phyloP scores from a whole-genome alignment of 106 monocot genomes.

The Iris macrosiphon region DNA sequence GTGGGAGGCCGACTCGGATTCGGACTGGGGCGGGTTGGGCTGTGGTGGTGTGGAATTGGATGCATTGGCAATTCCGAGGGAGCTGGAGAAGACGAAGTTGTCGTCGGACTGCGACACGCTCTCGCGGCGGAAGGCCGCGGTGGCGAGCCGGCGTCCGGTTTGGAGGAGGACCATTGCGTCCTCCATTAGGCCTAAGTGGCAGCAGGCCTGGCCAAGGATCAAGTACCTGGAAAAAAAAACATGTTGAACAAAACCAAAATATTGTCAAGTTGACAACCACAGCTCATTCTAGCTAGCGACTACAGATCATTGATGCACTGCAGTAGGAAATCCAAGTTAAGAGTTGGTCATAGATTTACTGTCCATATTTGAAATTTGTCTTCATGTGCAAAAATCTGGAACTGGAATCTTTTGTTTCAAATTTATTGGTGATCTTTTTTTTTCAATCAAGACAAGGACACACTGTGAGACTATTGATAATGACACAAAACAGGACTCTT shows the following conservation, averaged over 20 bases:
- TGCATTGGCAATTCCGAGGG: background rate
- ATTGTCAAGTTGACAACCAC: no score
- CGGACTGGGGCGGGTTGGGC: conserved; percentile 13
- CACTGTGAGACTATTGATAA: no score
- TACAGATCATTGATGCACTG: background rate
- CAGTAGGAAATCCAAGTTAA: no score
- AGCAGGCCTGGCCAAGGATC: conserved; percentile 79
- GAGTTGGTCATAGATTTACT: no score
- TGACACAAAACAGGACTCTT: no score
- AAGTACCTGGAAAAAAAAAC: conserved; percentile 46
- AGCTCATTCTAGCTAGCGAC: background rate
- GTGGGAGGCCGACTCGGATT: conserved; percentile 41
- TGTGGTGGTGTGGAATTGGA: background rate
- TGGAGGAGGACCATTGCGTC: conserved; percentile 93
- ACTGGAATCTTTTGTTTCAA: no score
- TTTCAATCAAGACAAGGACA: no score
- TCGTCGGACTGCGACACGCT: conserved; percentile 66
- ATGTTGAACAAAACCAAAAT: background rate
- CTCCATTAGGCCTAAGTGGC: conserved; percentile 87
- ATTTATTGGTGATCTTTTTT: no score
- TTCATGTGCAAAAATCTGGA: no score
- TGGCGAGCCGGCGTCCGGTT: conserved; percentile 69
- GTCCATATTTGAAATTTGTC: no score
- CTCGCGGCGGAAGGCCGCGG: conserved; percentile 59
- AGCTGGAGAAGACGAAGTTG: conserved; percentile 30